These are phyloP conservation scores for Mycena galopus DNA, from an alignment of 768 basidiomycete species.

Conservation along the genomic window DNA sequence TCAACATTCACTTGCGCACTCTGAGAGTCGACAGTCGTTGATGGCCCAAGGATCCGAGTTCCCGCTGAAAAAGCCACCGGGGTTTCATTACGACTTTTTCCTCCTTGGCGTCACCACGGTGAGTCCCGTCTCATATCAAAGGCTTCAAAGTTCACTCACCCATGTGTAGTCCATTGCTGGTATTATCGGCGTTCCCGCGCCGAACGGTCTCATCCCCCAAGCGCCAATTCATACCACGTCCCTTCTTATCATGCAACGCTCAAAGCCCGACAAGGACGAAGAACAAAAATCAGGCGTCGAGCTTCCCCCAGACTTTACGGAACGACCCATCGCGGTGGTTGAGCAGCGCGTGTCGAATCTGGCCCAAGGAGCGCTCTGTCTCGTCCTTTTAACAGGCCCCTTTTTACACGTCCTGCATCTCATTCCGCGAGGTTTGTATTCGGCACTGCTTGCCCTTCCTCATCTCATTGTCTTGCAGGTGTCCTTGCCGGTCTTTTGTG, in stretches of 20 bases:
- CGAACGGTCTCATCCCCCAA: conserved; percentile 87
- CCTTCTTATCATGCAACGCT: conserved; percentile 74
- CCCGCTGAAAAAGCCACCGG: conserved; percentile 91
- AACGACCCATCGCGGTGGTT: conserved; percentile 81
- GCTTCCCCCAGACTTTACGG: conserved; percentile 46
- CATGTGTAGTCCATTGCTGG: conserved; percentile 78
- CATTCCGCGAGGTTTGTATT: conserved; percentile 74
- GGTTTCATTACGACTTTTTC: conserved; percentile 92
- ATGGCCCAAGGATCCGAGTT: conserved; percentile 94
- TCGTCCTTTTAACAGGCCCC: conserved; percentile 85
- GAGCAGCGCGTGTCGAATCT: conserved; percentile 96
- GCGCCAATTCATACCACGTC: conserved; percentile 95
- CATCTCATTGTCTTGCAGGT: conserved; percentile 48
- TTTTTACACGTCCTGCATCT: conserved; percentile 84
- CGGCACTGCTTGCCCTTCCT: conserved; percentile 8
- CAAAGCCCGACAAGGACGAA: conserved; percentile 54
- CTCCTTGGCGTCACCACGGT: conserved; percentile 87
- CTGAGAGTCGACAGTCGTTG: conserved; percentile 68
- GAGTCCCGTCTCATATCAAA: background rate
- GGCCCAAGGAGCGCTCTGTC: conserved; percentile 82
- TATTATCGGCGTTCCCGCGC: conserved; percentile 87
- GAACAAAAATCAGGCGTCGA: conserved; percentile 41
- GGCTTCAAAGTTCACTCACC: conserved; percentile 1
- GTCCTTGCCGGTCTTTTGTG: conserved; percentile 91
- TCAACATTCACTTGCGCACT: background rate